Base-by-base conservation (phyloP, 306 rosid species). In the apple (Malus domestica) region DNA sequence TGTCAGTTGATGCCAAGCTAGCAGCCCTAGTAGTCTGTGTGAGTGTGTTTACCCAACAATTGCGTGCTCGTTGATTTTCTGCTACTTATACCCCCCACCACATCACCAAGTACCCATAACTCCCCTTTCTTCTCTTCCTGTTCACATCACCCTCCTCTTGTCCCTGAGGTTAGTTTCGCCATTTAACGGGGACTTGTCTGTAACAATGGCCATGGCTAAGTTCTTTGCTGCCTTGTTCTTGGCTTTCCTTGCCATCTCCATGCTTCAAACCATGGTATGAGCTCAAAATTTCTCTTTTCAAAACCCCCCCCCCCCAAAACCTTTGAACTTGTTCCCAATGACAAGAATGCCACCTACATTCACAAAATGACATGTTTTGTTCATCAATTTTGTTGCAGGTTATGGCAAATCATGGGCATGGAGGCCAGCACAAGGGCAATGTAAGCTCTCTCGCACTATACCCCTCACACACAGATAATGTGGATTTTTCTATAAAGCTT, bases 181-280 rank as follows among this genome's bases (percentile, higher is more conserved):
- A 23, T 40, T 73, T 16, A 57, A 71, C 67, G 38, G 79, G 75
- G 75, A 27, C 33, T 65, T 46, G 76, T 70, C 10, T 51, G 19
- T 61, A 22, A 10, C 88, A 86, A 86, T 83, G 87, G 90, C 88
- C 75, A 77, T 80, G 89, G 77, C 83, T 73, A 93, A 81, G 89
- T 71, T 86, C 19, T 61, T 79, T 58, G 83, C 72, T 54, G 74
- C 82, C 63, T 30, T 90, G n/a, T 20, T 90, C 75, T 45, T 93
- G 80, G 83, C 87, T 66, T 87, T 93, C 86, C 69, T 93, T 77
- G 85, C 86, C 68, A 59, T 85, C 81, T 87, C 91, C 82, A 82
- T 86, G 86, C 87, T 93, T 83, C 96, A 93, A 79, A 80, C 89
- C 23, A 3, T 70, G 89, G 98, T 93, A 40, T 52, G 86, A 29